These are phyloP conservation scores for Pyrus hybrid DNA, from an alignment of 331 rosid species.

Conservation along the genomic window DNA sequence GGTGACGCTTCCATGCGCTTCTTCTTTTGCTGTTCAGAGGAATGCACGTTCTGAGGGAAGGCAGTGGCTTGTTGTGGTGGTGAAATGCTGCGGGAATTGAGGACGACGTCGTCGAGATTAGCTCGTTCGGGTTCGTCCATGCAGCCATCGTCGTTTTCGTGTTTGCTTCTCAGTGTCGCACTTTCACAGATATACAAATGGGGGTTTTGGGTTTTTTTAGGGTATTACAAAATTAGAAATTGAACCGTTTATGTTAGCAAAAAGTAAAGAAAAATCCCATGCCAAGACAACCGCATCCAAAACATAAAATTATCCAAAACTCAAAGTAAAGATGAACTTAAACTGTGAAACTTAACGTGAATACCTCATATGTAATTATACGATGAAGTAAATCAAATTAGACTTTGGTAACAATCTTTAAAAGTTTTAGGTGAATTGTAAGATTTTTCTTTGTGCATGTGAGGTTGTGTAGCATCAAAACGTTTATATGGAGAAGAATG, in stretches of 20 bases:
- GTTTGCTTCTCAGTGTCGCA: not conserved
- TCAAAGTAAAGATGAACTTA: not conserved
- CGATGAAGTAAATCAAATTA: no score
- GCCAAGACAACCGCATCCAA: not conserved
- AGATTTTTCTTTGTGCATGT: no score
- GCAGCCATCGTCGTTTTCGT: conserved; percentile 28
- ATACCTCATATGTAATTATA: no score
- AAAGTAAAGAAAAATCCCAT: not conserved
- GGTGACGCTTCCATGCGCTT: conserved; percentile 12
- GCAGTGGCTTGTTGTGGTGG: conserved; percentile 19
- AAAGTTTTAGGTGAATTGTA: no score
- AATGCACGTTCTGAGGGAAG: conserved; percentile 21
- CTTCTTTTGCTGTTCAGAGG: conserved; percentile 24
- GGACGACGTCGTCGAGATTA: conserved; percentile 39
- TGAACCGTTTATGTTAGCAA: not conserved
- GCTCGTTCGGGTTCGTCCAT: conserved; percentile 31
- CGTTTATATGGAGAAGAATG: no score
- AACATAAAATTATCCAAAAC: not conserved
- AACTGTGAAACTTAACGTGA: not conserved
- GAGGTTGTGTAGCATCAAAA: no score
- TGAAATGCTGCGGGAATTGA: conserved; percentile 24
- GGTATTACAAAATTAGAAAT: conserved; percentile 18
- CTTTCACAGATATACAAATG: not conserved
- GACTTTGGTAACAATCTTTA: no score
- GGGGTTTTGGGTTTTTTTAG: conserved; percentile 15